phyloP scores from a whole-genome alignment of 2,329 filamentous ascomycete genomes.

The Ophiostoma montium region DNA sequence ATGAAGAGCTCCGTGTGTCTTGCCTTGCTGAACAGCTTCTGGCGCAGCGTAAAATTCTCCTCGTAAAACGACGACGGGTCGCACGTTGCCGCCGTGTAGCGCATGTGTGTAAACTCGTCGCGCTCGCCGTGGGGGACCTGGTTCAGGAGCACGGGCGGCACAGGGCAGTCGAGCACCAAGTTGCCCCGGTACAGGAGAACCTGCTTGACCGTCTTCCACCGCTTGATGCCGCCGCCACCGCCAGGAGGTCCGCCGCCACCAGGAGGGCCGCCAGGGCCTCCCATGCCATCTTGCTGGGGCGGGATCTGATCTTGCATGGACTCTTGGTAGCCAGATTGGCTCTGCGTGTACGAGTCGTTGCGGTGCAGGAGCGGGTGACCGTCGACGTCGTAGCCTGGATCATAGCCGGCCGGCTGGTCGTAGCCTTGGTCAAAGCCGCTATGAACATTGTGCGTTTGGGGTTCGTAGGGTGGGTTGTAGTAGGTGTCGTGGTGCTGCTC shows the following conservation, averaged over 20 bases:
- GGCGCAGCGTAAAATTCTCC: slow-evolving; percentile 79
- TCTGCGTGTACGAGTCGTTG: neutral
- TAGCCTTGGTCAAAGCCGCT: neutral
- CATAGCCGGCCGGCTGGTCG: slow-evolving; percentile 25
- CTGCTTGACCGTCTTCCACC: slow-evolving; percentile 98
- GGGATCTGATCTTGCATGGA: slow-evolving; percentile 12
- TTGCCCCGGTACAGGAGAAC: slow-evolving; percentile 96
- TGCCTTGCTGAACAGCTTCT: slow-evolving; percentile 82
- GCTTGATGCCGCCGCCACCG: slow-evolving; percentile 50
- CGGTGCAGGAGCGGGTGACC: slow-evolving; percentile 55
- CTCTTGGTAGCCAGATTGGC: slow-evolving; percentile 26
- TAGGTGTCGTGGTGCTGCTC: slow-evolving; percentile 80
- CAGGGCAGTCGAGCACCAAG: slow-evolving; percentile 89
- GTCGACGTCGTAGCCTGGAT: slow-evolving; percentile 52
- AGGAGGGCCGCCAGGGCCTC: slow-evolving; percentile 10
- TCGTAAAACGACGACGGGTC: slow-evolving; percentile 80
- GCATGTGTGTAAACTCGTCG: slow-evolving; percentile 83
- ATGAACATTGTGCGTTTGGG: too few species aligned
- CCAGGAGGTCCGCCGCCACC: slow-evolving; percentile 28
- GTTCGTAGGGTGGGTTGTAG: slow-evolving; percentile 49
- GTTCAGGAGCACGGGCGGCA: slow-evolving; percentile 75
- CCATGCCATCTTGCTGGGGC: slow-evolving; percentile 2
- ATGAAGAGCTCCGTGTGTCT: slow-evolving; percentile 92
- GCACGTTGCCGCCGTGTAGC: slow-evolving; percentile 89
- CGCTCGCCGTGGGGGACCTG: slow-evolving; percentile 84